phyloP scores from a whole-genome alignment of 768 basidiomycete species.

The Hypholoma sublateritium region DNA sequence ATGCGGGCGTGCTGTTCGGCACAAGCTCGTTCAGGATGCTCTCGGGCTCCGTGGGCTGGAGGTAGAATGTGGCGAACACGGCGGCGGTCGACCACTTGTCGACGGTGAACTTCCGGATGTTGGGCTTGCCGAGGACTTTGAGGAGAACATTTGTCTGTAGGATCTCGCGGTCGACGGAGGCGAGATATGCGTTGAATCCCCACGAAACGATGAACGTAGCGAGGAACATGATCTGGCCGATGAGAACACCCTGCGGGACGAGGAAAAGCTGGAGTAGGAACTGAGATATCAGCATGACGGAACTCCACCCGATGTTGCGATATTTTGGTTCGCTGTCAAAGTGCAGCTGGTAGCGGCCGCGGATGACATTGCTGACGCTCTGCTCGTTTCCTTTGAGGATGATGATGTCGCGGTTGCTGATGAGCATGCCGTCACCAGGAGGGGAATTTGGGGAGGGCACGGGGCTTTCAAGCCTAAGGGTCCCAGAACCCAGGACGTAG shows the following conservation, averaged over 20 bases:
- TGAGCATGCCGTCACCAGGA: slow-evolving; percentile 16
- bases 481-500: slow-evolving; percentile 15
- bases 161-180: slow-evolving; percentile 16
- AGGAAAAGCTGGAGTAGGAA: slow-evolving; percentile 20
- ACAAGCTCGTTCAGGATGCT: slow-evolving; percentile 9
- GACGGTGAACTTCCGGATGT: slow-evolving; percentile 6
- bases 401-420: slow-evolving; percentile 8
- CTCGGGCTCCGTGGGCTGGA: neutral
- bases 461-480: slow-evolving; percentile 9
- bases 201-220: slow-evolving; percentile 16
- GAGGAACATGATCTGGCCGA: slow-evolving; percentile 19
- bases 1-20: slow-evolving; percentile 12
- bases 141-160: slow-evolving; percentile 13
- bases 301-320: slow-evolving; percentile 13
- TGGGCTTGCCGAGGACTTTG: slow-evolving; percentile 6
- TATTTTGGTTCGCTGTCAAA: slow-evolving; percentile 13
- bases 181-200: slow-evolving; percentile 17
- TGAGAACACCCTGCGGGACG: slow-evolving; percentile 16
- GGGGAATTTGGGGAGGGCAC: slow-evolving; percentile 15
- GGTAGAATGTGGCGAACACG: slow-evolving; percentile 8
- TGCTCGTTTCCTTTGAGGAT: slow-evolving; percentile 15
- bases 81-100: slow-evolving; percentile 15
- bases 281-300: slow-evolving; percentile 13
- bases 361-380: slow-evolving; percentile 14
- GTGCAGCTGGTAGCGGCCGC: slow-evolving; percentile 11